Percentiles rank a stretch among this genome's conserved stretches.
phyloP scores from a whole-genome alignment of 75 land plant genomes.

The Larix kaempferi region DNA sequence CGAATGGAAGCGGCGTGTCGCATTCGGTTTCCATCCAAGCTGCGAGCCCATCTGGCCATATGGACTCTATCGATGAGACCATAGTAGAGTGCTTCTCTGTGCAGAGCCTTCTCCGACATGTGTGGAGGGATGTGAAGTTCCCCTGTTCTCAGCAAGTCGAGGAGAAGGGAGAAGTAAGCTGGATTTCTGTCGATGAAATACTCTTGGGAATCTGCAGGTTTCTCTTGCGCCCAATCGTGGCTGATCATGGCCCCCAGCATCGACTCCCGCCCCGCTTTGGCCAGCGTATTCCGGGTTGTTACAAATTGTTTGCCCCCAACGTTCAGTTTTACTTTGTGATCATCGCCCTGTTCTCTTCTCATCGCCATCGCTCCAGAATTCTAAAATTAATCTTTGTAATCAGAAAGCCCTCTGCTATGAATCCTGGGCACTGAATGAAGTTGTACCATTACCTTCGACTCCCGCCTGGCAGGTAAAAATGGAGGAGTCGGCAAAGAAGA shows the following conservation, averaged over 20 bases:
- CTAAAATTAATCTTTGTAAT: neutral
- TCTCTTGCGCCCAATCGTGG: slow-evolving; percentile 45
- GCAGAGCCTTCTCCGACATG: slow-evolving; percentile 58
- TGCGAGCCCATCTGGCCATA: slow-evolving; percentile 55
- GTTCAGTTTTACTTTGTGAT: slow-evolving; percentile 67
- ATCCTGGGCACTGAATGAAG: too few relatives aligned
- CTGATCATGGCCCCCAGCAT: slow-evolving; percentile 74
- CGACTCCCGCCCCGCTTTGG: slow-evolving; percentile 78
- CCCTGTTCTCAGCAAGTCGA: slow-evolving; percentile 89
- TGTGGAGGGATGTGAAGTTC: slow-evolving; percentile 57
- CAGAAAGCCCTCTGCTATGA: too few relatives aligned
- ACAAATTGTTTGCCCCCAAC: slow-evolving; percentile 79
- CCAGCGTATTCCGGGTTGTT: slow-evolving; percentile 71
- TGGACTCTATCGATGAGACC: slow-evolving; percentile 68
- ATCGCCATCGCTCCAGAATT: slow-evolving; percentile 18
- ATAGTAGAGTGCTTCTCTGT: slow-evolving; percentile 70
- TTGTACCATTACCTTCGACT: too few relatives aligned
- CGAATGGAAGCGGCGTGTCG: slow-evolving; percentile 34
- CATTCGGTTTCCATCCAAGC: slow-evolving; percentile 66
- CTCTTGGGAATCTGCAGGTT: slow-evolving; percentile 14
- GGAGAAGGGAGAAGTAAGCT: slow-evolving; percentile 69
- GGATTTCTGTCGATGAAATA: slow-evolving; percentile 87
- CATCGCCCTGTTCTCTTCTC: slow-evolving; percentile 39
- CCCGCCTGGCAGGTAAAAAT: too few relatives aligned
- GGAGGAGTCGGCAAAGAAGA: too few relatives aligned